Base-by-base conservation (phyloP, 208 protist species). In the Leishmania gerbilli region DNA sequence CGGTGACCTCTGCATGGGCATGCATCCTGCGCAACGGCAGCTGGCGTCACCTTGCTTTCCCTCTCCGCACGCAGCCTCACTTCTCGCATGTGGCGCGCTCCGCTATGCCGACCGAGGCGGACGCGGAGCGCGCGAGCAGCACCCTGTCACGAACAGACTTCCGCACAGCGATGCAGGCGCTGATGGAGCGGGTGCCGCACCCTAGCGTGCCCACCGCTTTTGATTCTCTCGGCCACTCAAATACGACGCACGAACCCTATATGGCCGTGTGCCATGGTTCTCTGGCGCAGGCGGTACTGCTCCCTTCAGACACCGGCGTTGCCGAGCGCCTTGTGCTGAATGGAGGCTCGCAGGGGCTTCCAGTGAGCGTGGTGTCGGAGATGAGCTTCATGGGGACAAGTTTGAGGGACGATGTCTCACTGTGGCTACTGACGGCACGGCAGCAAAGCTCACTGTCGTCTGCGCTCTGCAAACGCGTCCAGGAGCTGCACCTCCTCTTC, bases 221-320 rank as follows among this genome's bases (percentile, higher is more conserved):
- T n/a, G 34, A 65, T 49, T 71, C 64, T 27, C 55, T 34, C 11
- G 6, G 51, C 27, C 67, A 62, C 13, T 78, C 68, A 37, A 58
- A 31, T 37, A 11, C 24, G 5, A 37, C 37, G 19, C 68, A 75
- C 15, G 72, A 82, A 34, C 3, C 77, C 21, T 89, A 92, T 79
- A 80, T 94, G 53, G 79, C 84, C 21, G 90, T 84, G 34, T 89
- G 87, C 72, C 91, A 95, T 69, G 91, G 91, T 31, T 92, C 91
- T 53, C 87, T 93, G 13, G 71, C 84, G 24, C 90, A 91, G 65
- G 71, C 85, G 67, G 67, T 88, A 27, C 13, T 72, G 27, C 31
- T 67, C 53, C 77, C 71, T 9, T 11, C 62, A 74, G 34, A 56
- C 58, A 37, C 60, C 24, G 49, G 85, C 31, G 40, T 51, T 79